phyloP scores from a whole-genome alignment of 805 yeast genomes.

The Candida insectorum region DNA sequence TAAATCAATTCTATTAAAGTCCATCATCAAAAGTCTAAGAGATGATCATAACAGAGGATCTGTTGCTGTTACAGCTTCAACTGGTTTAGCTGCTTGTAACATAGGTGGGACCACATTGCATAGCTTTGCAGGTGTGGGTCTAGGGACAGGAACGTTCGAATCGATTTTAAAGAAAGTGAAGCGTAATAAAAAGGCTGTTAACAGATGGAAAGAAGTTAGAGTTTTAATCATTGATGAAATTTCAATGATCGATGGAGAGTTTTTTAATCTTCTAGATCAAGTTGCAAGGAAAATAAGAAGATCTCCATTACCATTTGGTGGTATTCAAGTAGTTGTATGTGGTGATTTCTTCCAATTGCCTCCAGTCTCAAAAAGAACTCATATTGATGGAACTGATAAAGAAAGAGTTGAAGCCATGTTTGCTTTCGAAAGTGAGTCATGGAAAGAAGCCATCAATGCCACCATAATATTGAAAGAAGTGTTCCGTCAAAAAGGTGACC shows the following conservation, averaged over 20 bases:
- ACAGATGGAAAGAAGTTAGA: constrained; percentile 53
- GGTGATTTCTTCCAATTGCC: constrained; percentile 86
- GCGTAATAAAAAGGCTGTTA: constrained; percentile 45
- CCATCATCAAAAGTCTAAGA: constrained; percentile 54
- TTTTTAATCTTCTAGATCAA: constrained; percentile 60
- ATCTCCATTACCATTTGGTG: constrained; percentile 64
- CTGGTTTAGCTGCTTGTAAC: constrained; percentile 81
- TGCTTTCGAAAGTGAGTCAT: constrained; percentile 63
- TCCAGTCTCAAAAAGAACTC: constrained; percentile 50
- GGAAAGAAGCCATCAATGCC: constrained; percentile 56
- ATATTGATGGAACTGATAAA: constrained; percentile 22
- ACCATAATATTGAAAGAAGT: constrained; percentile 62
- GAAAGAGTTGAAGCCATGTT: constrained; percentile 32
- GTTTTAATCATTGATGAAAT: constrained; percentile 76
- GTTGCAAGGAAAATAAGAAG: constrained; percentile 54
- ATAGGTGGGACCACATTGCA: constrained; percentile 78
- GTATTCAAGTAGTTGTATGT: constrained; percentile 70
- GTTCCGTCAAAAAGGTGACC: constrained; percentile 76
- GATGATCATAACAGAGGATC: constrained; percentile 41
- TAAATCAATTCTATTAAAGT: constrained; percentile 78
- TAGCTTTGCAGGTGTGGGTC: constrained; percentile 74
- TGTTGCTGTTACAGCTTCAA: constrained; percentile 80
- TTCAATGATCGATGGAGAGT: constrained; percentile 72
- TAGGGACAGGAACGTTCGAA: constrained; percentile 54
- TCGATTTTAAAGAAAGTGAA: constrained; percentile 50